Percentiles rank a stretch among this genome's conserved stretches.
phyloP scores from a whole-genome alignment of 768 basidiomycete genomes.

The Russula dissimulans region DNA sequence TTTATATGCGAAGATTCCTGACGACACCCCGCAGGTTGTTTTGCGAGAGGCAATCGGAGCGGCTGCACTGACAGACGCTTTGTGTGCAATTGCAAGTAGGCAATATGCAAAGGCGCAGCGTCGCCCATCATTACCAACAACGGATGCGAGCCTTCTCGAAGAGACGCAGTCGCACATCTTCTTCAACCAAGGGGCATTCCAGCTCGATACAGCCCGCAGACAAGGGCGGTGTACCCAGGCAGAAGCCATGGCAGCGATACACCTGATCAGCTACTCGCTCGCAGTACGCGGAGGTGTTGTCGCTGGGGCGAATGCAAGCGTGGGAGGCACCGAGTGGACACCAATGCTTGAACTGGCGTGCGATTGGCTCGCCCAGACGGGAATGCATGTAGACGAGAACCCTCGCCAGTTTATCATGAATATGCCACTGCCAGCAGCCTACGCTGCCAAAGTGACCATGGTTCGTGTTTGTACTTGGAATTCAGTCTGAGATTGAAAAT shows the following conservation, averaged over 20 bases:
- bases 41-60: conserved; percentile 9
- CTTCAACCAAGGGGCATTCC: conserved; percentile 17
- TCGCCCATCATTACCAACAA: neutral
- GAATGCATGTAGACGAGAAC: conserved; percentile 54
- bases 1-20: neutral
- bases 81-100: conserved; percentile 19
- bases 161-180: conserved; percentile 14
- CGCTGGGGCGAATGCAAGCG: conserved; percentile 30
- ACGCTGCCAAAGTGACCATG: conserved; percentile 62
- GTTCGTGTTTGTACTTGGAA: conserved; percentile 35
- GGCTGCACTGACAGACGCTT: conserved; percentile 12
- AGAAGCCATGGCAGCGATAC: conserved; percentile 72
- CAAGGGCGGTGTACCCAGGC: conserved; percentile 34
- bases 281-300: conserved; percentile 26
- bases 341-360: conserved; percentile 58
- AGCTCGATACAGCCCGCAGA: conserved; percentile 16
- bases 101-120: conserved; percentile 15
- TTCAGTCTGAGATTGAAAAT: neutral
- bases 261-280: conserved; percentile 65
- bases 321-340: conserved; percentile 62
- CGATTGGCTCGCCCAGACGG: conserved; percentile 67
- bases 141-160: conserved; percentile 4
- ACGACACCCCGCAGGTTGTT: conserved; percentile 7
- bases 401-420: conserved; percentile 48
- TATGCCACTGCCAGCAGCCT: conserved; percentile 44